A percentile compares a stretch with the other conserved stretches of the same genome.
Evolutionary conservation across 1,284 basidiomycete genomes (phyloP).

Genomic region (Prillingera fragicola): DNA sequence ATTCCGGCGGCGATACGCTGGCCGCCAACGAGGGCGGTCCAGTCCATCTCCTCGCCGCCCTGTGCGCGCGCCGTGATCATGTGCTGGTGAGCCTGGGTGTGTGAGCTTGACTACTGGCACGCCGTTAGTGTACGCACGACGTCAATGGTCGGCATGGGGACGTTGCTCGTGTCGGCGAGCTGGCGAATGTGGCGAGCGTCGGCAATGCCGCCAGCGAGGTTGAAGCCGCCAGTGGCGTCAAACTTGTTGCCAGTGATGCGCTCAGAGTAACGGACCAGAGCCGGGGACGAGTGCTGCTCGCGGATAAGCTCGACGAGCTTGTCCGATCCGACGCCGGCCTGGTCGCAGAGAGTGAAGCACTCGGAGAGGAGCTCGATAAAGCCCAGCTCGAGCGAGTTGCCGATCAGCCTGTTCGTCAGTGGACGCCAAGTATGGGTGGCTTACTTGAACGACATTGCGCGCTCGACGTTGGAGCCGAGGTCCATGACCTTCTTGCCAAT

Average conservation of each 20-base stretch:
- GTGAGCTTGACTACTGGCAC: neutral
- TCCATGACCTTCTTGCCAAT: constrained; percentile 65
- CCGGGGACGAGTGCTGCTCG: constrained; percentile 46
- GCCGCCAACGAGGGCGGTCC: constrained; percentile 47
- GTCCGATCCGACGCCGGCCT: constrained; percentile 68
- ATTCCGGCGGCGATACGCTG: constrained; percentile 47
- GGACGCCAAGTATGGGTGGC: constrained; percentile 41
- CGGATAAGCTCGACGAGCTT: constrained; percentile 57
- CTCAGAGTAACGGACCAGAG: constrained; percentile 26
- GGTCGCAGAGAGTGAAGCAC: constrained; percentile 74
- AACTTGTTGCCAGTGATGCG: constrained; percentile 56
- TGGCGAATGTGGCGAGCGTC: constrained; percentile 58
- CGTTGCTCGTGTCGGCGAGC: constrained; percentile 57
- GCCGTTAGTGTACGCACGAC: constrained; percentile 48
- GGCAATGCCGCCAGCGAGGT: constrained; percentile 82
- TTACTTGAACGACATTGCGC: constrained; percentile 71
- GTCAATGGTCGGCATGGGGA: constrained; percentile 75
- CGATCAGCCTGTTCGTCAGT: constrained; percentile 32
- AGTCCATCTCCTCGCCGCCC: constrained; percentile 46
- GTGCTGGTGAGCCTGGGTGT: constrained; percentile 56
- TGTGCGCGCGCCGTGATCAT: constrained; percentile 68
- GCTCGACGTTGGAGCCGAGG: constrained; percentile 48
- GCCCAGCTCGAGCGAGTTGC: constrained; percentile 44
- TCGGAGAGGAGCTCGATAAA: constrained; percentile 73
- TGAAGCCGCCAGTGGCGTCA: constrained; percentile 71